Evolutionary conservation across 139 green algal genomes (phyloP).

Genomic region (Mesotaenium endlicherianum): DNA sequence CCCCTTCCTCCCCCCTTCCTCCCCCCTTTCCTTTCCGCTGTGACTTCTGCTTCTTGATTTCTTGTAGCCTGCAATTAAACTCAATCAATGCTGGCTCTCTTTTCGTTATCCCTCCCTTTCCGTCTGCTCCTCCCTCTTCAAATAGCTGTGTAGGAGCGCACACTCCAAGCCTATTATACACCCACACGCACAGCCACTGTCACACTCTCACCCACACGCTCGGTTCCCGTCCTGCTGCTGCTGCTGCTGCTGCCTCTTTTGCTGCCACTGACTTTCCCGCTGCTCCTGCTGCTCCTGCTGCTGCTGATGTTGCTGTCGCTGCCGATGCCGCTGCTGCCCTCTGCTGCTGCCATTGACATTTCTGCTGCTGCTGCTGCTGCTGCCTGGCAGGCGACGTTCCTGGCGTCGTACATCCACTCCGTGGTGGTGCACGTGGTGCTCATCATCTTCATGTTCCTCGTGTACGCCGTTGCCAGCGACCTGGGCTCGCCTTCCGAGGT

Average conservation of each 20-base stretch:
- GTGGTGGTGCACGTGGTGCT: constrained; percentile 84
- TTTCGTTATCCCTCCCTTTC: no score
- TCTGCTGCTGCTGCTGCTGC: neutral
- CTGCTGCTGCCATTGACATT: neutral
- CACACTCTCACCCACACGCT: neutral
- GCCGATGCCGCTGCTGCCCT: neutral
- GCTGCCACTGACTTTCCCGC: neutral
- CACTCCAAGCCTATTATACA: neutral
- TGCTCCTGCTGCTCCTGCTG: neutral
- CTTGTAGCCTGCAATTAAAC: neutral
- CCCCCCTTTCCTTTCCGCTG: neutral
- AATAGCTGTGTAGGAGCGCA: neutral
- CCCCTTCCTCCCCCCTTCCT: no score
- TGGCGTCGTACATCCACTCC: constrained; percentile 82
- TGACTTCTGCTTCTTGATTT: neutral
- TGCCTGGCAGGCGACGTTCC: constrained; percentile 79
- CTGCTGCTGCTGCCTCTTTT: neutral
- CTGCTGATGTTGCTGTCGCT: neutral
- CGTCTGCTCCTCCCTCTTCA: no score
- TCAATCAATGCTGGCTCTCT: no score
- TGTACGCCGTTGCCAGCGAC: constrained; percentile 66
- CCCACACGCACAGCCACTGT: neutral
- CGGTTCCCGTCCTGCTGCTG: neutral
- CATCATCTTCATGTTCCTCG: constrained; percentile 77
- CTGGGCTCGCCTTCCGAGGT: constrained; percentile 69